Evolutionary conservation across 2,329 filamentous ascomycete genomes (phyloP), one percentile per base, ranked within the genome.

Genomic region (Trichoderma cornu-damae): DNA sequence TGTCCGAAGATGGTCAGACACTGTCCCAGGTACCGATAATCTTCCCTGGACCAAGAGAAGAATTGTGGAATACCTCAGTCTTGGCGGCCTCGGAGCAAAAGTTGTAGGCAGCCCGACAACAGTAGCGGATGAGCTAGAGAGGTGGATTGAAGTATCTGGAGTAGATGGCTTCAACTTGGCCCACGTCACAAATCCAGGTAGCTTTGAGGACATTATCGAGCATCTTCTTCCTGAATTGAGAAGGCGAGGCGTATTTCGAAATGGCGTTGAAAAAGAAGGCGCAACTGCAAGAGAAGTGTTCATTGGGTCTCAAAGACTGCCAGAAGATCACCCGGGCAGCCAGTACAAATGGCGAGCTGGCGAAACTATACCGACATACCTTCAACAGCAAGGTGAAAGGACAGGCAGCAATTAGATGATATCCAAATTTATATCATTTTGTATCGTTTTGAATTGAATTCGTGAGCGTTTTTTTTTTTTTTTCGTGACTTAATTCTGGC

Each of bases 141-240:
- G 70, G 2, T 80, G 76, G 77, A 64, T 78, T 7, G 63, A 67
- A 2, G 62, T 67, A 44, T 66, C 64, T 3, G 67, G 66, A 34
- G 51, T 68, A 6, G 67, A 68, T 37, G 67, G 75, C 69, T 64
- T 70, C 60, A 65, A 67, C 59, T 60, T 80, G 20, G 72, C 68
- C 6, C 77, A 79, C 66, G 75, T 78, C 12, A 77, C 75, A 1
- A 79, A 75, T 5, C 77, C 78, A 1, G 78, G 77, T 0, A 79
- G 51, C 20, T 87, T 87, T 69, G 78, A 81, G 54, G 84, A 87
- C 61, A 79, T 87, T 7, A 78, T 83, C 43, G 80, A 86, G 30
- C 72, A 83, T 5, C 69, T 87, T 12, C 65, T 87, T 2, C 85
- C 84, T 0, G 85, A 87, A 63, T 69, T 88, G n/a, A 76, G 74